Evolutionary conservation across 116 monocot species (phyloP), one percentile per base, ranked within the genome.

Genomic region (Phalaenopsis hybrid): DNA sequence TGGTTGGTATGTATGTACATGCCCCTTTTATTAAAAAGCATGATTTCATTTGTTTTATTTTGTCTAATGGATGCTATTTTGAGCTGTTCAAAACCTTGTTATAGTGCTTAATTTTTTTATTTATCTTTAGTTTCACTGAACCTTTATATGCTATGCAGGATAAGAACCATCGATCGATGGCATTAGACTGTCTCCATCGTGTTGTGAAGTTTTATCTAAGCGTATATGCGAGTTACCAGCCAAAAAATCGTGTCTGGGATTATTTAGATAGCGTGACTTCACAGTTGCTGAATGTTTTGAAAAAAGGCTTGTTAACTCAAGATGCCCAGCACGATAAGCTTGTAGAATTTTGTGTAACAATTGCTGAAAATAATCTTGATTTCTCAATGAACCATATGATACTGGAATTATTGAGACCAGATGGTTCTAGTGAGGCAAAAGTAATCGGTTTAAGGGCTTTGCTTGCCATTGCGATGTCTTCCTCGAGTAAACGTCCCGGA

Each of bases 251-350:
- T 74, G 99, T 99, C 1, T 99, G 95, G 99, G 99, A 99, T 84
- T 94, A 90, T 86, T 81, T 99, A 78, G 92, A 99, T 86, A 99
- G 99, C 83, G 99, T 99, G 23, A 99, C 99, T 44, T 91, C 93
- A 58, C 99, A 99, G 52, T 86, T 99, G 70, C 85, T 99, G 78
- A 91, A 84, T 82, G 84, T 90, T 85, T 76, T 99, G 75, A 95
- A 83, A 84, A 99, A 95, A 86, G 94, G 99, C 20, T 84, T 99
- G 81, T 88, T 99, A 73, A 95, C 95, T 80, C 99, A 92, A 81
- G 99, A 99, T 86, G 84, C 86, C 51, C 99, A 99, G 61, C 99
- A 99, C 84, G 99, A 99, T 87, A 99, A 95, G 79, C 93, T 99
- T 86, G 99, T 99, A 51, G 99, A 99, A 46, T 99, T 95, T 83